A percentile compares a stretch with the other conserved stretches of the same genome.
phyloP scores from a whole-genome alignment of 768 basidiomycete species.

The Suillus ampliporus region DNA sequence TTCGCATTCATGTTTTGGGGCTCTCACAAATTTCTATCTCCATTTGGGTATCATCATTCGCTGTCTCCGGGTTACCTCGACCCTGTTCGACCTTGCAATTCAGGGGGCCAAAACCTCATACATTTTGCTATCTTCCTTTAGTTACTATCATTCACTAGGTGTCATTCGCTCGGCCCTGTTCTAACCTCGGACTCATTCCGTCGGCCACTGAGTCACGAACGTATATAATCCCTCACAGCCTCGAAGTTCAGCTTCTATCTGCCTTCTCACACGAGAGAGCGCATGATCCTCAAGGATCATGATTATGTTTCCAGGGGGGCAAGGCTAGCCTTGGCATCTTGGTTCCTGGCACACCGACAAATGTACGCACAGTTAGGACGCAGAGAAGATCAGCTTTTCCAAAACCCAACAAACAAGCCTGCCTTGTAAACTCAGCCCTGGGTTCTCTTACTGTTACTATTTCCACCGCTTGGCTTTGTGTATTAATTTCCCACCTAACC shows the following conservation, averaged over 20 bases:
- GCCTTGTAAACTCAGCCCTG: not conserved
- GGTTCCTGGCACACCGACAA: not conserved
- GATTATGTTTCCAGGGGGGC: not conserved
- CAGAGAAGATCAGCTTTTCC: not conserved
- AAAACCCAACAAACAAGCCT: not conserved
- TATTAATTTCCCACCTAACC: constrained; percentile 5
- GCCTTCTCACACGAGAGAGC: not conserved
- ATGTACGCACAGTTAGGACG: not conserved
- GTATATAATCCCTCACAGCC: not conserved
- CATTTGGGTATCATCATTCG: no score
- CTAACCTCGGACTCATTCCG: no score
- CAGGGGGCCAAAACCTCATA: no score
- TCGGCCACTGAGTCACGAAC: no score
- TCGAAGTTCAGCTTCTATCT: not conserved
- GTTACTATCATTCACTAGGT: no score
- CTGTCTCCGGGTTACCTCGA: no score
- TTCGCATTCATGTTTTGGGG: no score
- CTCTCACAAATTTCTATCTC: no score
- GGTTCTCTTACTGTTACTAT: not conserved
- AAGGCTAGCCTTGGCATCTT: not conserved
- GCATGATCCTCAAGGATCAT: no score
- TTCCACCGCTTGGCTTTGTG: constrained; percentile 2
- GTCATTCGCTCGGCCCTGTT: no score
- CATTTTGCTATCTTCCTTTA: no score
- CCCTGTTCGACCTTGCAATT: no score